Percentiles rank a stretch among this genome's conserved stretches.
These are phyloP conservation scores for Pleurotus djamor DNA, from an alignment of 768 basidiomycete genomes.

Conservation along the genomic window DNA sequence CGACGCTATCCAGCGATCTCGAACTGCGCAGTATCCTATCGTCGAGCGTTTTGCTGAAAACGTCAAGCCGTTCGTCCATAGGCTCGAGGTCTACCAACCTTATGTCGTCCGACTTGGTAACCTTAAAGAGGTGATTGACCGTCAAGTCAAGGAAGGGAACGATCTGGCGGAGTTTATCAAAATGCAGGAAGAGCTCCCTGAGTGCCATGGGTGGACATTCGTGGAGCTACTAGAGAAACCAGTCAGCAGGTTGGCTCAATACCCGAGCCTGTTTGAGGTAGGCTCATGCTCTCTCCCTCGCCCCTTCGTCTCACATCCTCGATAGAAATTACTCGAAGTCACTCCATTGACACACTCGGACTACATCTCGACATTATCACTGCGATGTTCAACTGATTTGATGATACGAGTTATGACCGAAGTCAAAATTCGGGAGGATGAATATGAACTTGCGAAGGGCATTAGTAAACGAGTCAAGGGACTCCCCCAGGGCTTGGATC, in stretches of 20 bases:
- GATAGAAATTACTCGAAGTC: constrained; percentile 63
- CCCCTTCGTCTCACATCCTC: constrained; percentile 4
- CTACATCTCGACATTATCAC: constrained; percentile 64
- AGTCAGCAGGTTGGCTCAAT: constrained; percentile 66
- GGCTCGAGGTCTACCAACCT: constrained; percentile 82
- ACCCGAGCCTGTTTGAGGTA: constrained; percentile 75
- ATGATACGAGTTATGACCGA: constrained; percentile 79
- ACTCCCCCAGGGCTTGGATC: constrained; percentile 44
- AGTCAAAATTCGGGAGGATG: constrained; percentile 84
- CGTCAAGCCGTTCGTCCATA: constrained; percentile 59
- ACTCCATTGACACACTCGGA: constrained; percentile 74
- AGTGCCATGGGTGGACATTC: constrained; percentile 61
- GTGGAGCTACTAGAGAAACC: constrained; percentile 74
- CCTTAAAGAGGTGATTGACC: constrained; percentile 51
- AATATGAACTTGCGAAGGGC: constrained; percentile 72
- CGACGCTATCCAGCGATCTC: constrained; percentile 39
- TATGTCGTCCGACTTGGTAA: constrained; percentile 75
- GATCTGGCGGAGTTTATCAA: constrained; percentile 87
- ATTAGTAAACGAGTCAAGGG: constrained; percentile 61
- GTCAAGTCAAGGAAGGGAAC: constrained; percentile 39
- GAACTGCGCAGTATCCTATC: constrained; percentile 37
- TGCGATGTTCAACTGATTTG: constrained; percentile 64
- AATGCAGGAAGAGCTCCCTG: constrained; percentile 55
- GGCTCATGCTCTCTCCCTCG: constrained; percentile 18
- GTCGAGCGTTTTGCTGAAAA: constrained; percentile 55